A percentile compares a stretch with the other conserved stretches of the same genome.
Conservation (phyloP, 805 yeast species). For the Metschnikowia drakensbergensis region DNA sequence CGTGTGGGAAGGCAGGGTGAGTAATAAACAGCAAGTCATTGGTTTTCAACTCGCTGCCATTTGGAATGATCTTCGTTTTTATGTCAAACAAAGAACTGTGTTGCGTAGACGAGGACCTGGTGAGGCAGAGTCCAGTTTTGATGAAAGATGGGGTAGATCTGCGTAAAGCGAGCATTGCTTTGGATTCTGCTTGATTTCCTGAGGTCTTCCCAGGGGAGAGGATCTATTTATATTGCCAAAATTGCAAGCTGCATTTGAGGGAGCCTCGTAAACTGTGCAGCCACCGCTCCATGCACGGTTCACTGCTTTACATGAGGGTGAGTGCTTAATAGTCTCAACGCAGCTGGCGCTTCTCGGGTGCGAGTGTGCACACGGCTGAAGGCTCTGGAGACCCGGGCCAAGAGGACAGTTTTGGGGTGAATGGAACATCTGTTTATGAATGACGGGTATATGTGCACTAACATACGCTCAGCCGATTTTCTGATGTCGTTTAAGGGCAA, state of each 20-base stretch:
- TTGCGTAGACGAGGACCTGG: constrained; percentile 2
- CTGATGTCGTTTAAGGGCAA: too few species aligned
- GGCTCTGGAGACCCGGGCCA: background rate
- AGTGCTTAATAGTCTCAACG: background rate
- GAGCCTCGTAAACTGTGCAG: background rate
- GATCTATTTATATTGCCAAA: background rate
- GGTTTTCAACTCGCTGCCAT: constrained; percentile 17
- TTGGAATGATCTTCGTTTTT: constrained; percentile 14
- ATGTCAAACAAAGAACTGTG: constrained; percentile 9
- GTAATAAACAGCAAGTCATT: constrained; percentile 36
- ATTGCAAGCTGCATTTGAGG: background rate
- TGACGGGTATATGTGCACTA: too few species aligned
- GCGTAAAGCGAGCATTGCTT: constrained; percentile 6
- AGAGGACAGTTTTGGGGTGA: too few species aligned
- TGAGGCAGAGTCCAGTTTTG: constrained; percentile 3
- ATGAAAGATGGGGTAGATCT: constrained; percentile 3
- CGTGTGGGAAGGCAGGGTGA: constrained; percentile 39
- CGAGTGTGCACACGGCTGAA: background rate
- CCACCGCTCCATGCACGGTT: background rate
- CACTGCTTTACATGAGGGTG: background rate
- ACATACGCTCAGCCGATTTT: too few species aligned
- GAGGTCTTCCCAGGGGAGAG: too few species aligned
- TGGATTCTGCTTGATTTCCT: too few species aligned
- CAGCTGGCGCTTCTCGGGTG: background rate
- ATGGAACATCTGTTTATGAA: too few species aligned